phyloP scores from a whole-genome alignment of 257 asterid genomes.

The Mentha longifolia region DNA sequence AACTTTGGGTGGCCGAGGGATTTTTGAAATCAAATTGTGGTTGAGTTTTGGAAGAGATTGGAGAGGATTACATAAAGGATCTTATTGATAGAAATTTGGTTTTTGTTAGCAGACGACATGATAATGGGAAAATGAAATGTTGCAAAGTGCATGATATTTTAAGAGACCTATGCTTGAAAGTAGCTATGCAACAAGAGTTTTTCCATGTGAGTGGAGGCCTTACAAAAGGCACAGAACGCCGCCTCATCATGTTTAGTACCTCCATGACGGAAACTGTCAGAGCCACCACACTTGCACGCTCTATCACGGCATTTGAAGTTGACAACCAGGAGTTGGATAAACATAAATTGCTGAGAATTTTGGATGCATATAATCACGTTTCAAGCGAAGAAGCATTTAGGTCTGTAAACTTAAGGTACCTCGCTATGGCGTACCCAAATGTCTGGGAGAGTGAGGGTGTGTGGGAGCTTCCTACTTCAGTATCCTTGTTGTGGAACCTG shows the following conservation, averaged over 20 bases:
- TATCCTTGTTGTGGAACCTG: neutral
- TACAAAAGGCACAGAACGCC: neutral
- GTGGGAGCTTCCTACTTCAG: neutral
- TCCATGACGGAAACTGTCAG: no score
- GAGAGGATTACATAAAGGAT: neutral
- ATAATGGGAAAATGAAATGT: no score
- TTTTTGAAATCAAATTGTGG: no score
- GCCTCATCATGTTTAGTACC: no score
- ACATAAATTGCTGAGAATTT: neutral
- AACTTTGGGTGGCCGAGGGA: no score
- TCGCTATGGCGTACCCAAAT: neutral
- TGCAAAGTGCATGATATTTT: neutral
- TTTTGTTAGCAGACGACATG: neutral
- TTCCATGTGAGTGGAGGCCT: neutral
- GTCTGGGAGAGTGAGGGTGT: accelerated
- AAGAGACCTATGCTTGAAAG: neutral
- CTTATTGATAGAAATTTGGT: neutral
- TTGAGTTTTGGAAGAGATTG: no score
- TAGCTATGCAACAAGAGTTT: neutral
- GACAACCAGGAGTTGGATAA: neutral
- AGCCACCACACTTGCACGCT: neutral
- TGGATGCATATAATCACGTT: neutral
- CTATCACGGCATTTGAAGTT: neutral
- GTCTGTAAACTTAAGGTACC: neutral
- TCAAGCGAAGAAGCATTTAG: neutral